Evolutionary conservation across 345 rosid genomes (phyloP).

Genomic region (Geranium brycei): DNA sequence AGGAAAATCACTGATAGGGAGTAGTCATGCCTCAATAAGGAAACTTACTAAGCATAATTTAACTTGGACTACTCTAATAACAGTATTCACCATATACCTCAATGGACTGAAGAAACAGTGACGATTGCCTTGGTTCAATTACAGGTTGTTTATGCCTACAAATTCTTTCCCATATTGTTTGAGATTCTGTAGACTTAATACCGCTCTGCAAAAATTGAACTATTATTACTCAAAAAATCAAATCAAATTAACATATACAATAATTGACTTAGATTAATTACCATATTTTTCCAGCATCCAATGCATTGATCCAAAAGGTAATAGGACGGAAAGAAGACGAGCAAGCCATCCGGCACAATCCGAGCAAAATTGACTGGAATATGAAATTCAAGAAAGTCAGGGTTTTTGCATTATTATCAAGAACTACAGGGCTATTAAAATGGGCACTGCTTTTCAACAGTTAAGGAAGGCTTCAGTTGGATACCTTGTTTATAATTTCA

Average conservation of each 20-base stretch:
- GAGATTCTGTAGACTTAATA: conserved; percentile 31
- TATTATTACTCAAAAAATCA: conserved; percentile 8
- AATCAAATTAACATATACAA: conserved; percentile 10
- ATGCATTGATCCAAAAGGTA: conserved; percentile 80
- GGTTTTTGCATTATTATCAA: neutral
- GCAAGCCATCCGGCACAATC: conserved; percentile 88
- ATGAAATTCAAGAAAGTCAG: conserved; percentile 11
- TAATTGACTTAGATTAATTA: conserved; percentile 23
- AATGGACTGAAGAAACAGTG: conserved; percentile 61
- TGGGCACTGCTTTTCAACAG: neutral
- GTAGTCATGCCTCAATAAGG: too few species aligned
- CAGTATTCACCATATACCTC: conserved; percentile 27
- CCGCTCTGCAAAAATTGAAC: conserved; percentile 26
- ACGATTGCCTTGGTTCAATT: conserved; percentile 84
- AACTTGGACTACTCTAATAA: too few species aligned
- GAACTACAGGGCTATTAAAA: neutral
- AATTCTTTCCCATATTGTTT: conserved; percentile 88
- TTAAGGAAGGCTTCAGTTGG: neutral
- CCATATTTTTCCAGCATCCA: conserved; percentile 73
- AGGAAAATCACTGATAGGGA: conserved; percentile 4
- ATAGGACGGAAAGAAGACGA: conserved; percentile 90
- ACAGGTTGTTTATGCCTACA: conserved; percentile 86
- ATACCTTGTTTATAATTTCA: neutral
- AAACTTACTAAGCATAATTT: too few species aligned
- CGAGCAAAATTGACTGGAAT: conserved; percentile 78